Conservation (phyloP, 1,139 yeast species). For the Yamadazyma dushanensis region DNA sequence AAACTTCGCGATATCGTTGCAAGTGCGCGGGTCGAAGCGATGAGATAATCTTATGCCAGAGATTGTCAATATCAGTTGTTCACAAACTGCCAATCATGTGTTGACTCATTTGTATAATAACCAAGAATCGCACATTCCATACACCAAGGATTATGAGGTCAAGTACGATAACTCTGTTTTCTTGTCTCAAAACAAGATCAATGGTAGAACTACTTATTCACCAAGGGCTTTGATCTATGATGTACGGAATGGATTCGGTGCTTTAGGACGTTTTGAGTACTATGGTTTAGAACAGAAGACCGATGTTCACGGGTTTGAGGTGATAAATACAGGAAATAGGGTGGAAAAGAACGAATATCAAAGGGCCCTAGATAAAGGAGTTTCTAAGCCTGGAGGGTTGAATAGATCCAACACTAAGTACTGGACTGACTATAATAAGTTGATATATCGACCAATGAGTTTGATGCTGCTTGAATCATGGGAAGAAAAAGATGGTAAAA, state of each 20-base stretch:
- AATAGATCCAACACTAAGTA: slow-evolving; percentile 47
- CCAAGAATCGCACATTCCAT: slow-evolving; percentile 71
- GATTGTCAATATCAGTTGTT: slow-evolving; percentile 65
- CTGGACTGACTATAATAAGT: slow-evolving; percentile 82
- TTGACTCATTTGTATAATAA: slow-evolving; percentile 77
- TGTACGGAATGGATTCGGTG: slow-evolving; percentile 63
- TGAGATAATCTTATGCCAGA: slow-evolving; percentile 55
- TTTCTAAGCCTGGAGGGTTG: slow-evolving; percentile 28
- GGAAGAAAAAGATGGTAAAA: slow-evolving; percentile 27
- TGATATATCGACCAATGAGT: slow-evolving; percentile 65
- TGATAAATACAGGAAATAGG: slow-evolving; percentile 17
- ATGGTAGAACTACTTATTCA: slow-evolving; percentile 58
- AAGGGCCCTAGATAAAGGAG: slow-evolving; percentile 54
- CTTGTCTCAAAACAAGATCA: slow-evolving; percentile 33
- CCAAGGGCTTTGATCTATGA: slow-evolving; percentile 86
- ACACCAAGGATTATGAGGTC: slow-evolving; percentile 28
- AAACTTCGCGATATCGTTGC: background rate
- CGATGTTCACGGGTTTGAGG: slow-evolving; percentile 10
- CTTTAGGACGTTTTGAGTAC: slow-evolving; percentile 56
- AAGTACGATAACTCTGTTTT: slow-evolving; percentile 34
- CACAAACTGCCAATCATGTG: slow-evolving; percentile 72
- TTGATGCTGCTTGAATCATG: slow-evolving; percentile 56
- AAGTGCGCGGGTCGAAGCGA: background rate
- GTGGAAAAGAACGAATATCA: slow-evolving; percentile 58
- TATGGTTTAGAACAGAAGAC: slow-evolving; percentile 20